A percentile compares a stretch with the other conserved stretches of the same genome.
Evolutionary conservation across 805 yeast species (phyloP).

Genomic region (Cyberlindnera sargentensis): DNA sequence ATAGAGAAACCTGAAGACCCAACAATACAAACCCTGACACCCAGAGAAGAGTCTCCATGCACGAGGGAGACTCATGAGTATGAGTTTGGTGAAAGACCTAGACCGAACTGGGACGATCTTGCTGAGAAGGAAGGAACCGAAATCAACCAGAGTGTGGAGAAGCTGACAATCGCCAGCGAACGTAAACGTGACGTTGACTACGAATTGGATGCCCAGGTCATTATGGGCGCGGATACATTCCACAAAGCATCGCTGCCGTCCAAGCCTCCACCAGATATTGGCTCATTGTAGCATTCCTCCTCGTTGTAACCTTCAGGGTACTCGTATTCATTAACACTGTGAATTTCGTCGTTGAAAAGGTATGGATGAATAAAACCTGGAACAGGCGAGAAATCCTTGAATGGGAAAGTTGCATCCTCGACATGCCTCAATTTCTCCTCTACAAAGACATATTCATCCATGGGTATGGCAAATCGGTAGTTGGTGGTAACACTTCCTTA

Average conservation of each 20-base stretch:
- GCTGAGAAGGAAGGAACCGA: too few species aligned
- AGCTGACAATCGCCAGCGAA: too few species aligned
- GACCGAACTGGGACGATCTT: too few species aligned
- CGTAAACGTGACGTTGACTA: too few species aligned
- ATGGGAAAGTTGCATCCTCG: conserved; percentile 47
- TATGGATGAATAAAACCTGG: conserved; percentile 55
- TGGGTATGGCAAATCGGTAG: conserved; percentile 39
- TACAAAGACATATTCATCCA: conserved; percentile 33
- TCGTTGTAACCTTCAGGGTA: conserved; percentile 33
- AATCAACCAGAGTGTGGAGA: too few species aligned
- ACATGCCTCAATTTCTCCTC: conserved; percentile 47
- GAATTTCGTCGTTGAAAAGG: conserved; percentile 27
- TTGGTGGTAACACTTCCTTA: conserved; percentile 34
- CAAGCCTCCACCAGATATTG: conserved; percentile 38
- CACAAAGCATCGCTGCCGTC: conserved; percentile 59
- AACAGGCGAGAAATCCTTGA: conserved; percentile 42
- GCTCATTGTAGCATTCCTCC: conserved; percentile 23
- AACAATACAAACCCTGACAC: conserved; percentile 35
- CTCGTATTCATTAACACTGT: conserved; percentile 24
- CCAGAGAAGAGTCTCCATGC: conserved; percentile 30
- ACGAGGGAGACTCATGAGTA: too few species aligned
- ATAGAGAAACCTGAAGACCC: conserved; percentile 35
- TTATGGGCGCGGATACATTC: conserved; percentile 27
- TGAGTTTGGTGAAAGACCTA: too few species aligned
- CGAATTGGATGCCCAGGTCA: too few species aligned